Evolutionary conservation across 2,329 filamentous ascomycete species (phyloP).

Genomic region (Furcasterigmium sp.): DNA sequence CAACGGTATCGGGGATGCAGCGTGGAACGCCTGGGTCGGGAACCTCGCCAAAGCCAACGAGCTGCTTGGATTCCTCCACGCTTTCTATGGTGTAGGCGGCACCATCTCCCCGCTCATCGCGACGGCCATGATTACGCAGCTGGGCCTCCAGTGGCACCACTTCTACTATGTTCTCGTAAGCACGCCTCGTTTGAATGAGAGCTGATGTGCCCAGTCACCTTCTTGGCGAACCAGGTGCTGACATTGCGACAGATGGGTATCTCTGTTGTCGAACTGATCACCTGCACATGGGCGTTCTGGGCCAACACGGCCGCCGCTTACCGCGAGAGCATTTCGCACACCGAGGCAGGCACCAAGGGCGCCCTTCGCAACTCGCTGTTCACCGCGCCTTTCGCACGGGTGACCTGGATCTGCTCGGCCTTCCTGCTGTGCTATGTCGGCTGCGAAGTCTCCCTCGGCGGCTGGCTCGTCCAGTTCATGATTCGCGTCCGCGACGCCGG

Average conservation of each 20-base stretch:
- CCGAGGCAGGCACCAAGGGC: slow-evolving; percentile 3
- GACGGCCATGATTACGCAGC: slow-evolving; percentile 64
- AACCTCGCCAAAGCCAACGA: slow-evolving; percentile 71
- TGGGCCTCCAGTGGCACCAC: slow-evolving; percentile 57
- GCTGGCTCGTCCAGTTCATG: slow-evolving; percentile 87
- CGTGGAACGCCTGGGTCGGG: slow-evolving; percentile 58
- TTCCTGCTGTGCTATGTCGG: slow-evolving; percentile 80
- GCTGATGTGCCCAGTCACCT: neutral
- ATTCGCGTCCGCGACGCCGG: slow-evolving; percentile 65
- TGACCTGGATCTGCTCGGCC: slow-evolving; percentile 64
- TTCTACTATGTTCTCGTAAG: slow-evolving; percentile 68
- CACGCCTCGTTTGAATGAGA: no score
- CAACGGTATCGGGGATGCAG: slow-evolving; percentile 61
- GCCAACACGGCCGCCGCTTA: slow-evolving; percentile 52
- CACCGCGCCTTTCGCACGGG: slow-evolving; percentile 30
- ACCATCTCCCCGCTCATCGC: slow-evolving; percentile 65
- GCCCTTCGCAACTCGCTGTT: slow-evolving; percentile 25
- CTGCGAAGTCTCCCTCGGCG: slow-evolving; percentile 66
- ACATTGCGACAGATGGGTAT: slow-evolving; percentile 34
- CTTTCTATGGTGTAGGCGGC: slow-evolving; percentile 66
- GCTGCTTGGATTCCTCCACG: slow-evolving; percentile 67
- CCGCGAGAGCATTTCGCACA: slow-evolving; percentile 25
- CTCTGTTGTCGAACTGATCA: slow-evolving; percentile 48
- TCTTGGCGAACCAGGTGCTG: neutral
- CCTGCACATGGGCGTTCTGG: slow-evolving; percentile 57